These are phyloP conservation scores for Cytospora leucostoma DNA, from an alignment of 2,329 filamentous ascomycete species.

Conservation along the genomic window DNA sequence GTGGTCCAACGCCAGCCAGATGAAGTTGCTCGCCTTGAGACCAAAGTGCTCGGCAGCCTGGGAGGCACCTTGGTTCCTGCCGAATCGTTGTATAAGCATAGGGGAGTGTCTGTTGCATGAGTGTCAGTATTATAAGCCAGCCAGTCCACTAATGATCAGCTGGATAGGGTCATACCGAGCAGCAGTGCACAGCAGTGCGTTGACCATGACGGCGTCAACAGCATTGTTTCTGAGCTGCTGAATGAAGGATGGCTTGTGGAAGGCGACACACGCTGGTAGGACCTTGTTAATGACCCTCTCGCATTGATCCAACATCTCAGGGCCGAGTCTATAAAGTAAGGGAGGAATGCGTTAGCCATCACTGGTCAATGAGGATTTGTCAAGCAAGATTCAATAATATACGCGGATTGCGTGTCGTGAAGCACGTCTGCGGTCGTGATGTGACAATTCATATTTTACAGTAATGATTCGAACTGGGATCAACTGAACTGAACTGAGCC, in stretches of 20 bases:
- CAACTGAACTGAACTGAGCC: too few species aligned
- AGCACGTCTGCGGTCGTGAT: neutral
- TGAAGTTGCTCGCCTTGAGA: constrained; percentile 56
- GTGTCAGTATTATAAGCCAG: constrained; percentile 10
- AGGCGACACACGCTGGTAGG: constrained; percentile 62
- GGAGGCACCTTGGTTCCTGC: constrained; percentile 49
- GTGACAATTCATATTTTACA: neutral
- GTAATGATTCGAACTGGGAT: too few species aligned
- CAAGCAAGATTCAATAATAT: neutral
- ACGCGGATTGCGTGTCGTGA: neutral
- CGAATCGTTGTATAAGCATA: constrained; percentile 59
- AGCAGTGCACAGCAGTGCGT: constrained; percentile 59
- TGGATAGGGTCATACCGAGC: constrained; percentile 53
- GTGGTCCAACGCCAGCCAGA: constrained; percentile 61
- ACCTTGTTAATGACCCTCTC: constrained; percentile 63
- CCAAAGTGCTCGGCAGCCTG: constrained; percentile 61
- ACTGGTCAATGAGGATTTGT: neutral
- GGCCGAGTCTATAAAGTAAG: constrained; percentile 47
- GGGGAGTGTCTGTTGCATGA: constrained; percentile 51
- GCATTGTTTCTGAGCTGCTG: constrained; percentile 60
- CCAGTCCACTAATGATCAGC: neutral
- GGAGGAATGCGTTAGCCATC: constrained; percentile 8
- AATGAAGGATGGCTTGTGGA: constrained; percentile 63
- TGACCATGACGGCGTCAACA: constrained; percentile 58
- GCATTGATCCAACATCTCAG: constrained; percentile 60